These are phyloP conservation scores for Clarkia xantiana DNA, from an alignment of 345 rosid species.

Conservation along the genomic window DNA sequence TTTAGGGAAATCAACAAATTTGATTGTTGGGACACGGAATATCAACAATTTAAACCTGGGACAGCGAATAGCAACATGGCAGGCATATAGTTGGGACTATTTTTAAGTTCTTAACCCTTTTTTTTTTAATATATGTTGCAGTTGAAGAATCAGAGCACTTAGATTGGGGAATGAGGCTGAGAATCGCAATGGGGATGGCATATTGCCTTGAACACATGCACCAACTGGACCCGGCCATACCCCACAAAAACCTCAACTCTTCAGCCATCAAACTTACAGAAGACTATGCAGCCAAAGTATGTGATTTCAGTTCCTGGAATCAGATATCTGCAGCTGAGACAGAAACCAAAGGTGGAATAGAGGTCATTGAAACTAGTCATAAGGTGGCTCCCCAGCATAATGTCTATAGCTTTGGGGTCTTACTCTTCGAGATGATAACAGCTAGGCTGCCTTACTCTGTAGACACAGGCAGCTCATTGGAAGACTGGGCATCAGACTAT, in stretches of 20 bases:
- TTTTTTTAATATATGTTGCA: conserved; percentile 24
- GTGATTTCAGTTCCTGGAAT: conserved; percentile 53
- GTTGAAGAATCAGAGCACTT: conserved; percentile 84
- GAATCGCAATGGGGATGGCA: conserved; percentile 77
- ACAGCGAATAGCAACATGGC: no score
- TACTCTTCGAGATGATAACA: conserved; percentile 67
- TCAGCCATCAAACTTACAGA: conserved; percentile 62
- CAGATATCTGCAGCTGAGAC: conserved; percentile 30
- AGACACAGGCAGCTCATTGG: conserved; percentile 22
- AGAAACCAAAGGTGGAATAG: conserved; percentile 12
- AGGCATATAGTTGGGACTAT: no score
- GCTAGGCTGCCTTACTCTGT: conserved; percentile 45
- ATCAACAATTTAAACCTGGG: no score
- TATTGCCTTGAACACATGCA: conserved; percentile 88
- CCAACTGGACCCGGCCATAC: conserved; percentile 46
- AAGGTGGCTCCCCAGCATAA: conserved; percentile 20
- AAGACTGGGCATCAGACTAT: conserved; percentile 45
- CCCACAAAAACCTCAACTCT: conserved; percentile 50
- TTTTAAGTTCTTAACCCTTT: no score
- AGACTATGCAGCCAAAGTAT: conserved; percentile 80
- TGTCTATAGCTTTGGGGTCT: conserved; percentile 59
- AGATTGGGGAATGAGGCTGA: conserved; percentile 71
- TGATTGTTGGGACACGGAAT: no score
- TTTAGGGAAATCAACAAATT: no score
- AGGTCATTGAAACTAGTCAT: conserved; percentile 14